Base-by-base conservation (phyloP, 2,329 filamentous ascomycete species). In the Exophiala calicioides region DNA sequence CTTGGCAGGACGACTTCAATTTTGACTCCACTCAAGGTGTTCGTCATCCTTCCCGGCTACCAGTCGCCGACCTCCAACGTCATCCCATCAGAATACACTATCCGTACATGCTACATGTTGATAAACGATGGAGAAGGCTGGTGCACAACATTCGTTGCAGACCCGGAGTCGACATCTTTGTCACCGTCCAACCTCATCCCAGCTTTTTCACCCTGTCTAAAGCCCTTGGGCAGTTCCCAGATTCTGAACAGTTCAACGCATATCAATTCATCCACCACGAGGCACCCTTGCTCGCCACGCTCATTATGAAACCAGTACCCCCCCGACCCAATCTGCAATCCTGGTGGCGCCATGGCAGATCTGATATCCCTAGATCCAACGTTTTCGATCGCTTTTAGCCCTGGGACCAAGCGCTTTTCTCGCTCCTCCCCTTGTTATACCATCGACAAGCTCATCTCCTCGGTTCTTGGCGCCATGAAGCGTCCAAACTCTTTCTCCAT, bases 301-400 rank as follows among this genome's bases (percentile, higher is more conserved):
- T 48, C 31, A 49, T 21, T 18, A 30, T 52, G 50, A 52, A 49
- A 52, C 44, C 31, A 18, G 20, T 26, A 34, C 26, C 19, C 27
- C 26, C 46, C 37, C 7, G 39, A 29, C 20, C 20, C 13, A 19
- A n/a, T 34, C 12, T 13, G 37, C 32, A 42, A 32, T 23, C 12
- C 31, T 34, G 39, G 27, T 44, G 34, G 30, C 31, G 39, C 26
- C 24, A 31, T 38, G 24, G 36, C 40, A 26, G 36, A 36, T 52
- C 50, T 43, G 40, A 16, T 37, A 23, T 45, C 18, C 41, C 16
- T 24, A 47, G 35, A 48, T 45, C 34, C 40, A 46, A 26, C 26
- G 40, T 52, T 47, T 49, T 9, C 50, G 50, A 52, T 52, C 45
- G 32, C 27, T 19, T 24, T 21, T 5, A 41, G 16, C 10, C 35